A percentile compares a stretch with the other conserved stretches of the same genome.
phyloP scores from a whole-genome alignment of 1,139 yeast genomes.

The Suhomyces terraborum region DNA sequence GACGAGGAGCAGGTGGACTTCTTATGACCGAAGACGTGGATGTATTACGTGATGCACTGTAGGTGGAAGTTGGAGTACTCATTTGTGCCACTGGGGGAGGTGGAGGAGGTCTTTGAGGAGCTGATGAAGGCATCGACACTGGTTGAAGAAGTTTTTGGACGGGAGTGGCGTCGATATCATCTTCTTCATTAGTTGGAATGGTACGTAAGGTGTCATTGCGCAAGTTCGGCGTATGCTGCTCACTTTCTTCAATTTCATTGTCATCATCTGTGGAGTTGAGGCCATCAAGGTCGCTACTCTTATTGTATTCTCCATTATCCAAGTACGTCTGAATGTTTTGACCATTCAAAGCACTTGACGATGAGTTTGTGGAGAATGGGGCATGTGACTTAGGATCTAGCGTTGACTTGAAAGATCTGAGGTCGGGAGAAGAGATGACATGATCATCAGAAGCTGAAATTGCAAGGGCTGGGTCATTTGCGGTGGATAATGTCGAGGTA shows the following conservation, averaged over 20 bases:
- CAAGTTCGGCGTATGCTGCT: conserved; percentile 17
- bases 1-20: conserved; percentile 20
- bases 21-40: conserved; percentile 30
- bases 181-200: conserved; percentile 40
- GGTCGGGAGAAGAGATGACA: conserved; percentile 15
- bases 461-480: not conserved
- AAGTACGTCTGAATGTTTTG: conserved; percentile 11
- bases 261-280: conserved; percentile 10
- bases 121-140: conserved; percentile 4
- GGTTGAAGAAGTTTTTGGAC: conserved; percentile 7
- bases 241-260: not conserved
- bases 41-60: conserved; percentile 16
- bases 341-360: conserved; percentile 15
- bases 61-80: conserved; percentile 1
- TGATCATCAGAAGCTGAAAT: not conserved
- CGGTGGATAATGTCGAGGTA: not conserved
- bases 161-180: conserved; percentile 31
- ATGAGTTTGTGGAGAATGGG: conserved; percentile 30
- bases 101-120: conserved; percentile 7
- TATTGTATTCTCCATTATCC: conserved; percentile 15
- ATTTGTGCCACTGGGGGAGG: conserved; percentile 7
- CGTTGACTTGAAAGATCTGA: conserved; percentile 24
- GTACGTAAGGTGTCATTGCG: conserved; percentile 31
- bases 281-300: conserved; percentile 20
- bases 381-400: conserved; percentile 45